These are phyloP conservation scores for Pontederia crassipes DNA, from an alignment of 176 grass and related monocot species.

Conservation along the genomic window DNA sequence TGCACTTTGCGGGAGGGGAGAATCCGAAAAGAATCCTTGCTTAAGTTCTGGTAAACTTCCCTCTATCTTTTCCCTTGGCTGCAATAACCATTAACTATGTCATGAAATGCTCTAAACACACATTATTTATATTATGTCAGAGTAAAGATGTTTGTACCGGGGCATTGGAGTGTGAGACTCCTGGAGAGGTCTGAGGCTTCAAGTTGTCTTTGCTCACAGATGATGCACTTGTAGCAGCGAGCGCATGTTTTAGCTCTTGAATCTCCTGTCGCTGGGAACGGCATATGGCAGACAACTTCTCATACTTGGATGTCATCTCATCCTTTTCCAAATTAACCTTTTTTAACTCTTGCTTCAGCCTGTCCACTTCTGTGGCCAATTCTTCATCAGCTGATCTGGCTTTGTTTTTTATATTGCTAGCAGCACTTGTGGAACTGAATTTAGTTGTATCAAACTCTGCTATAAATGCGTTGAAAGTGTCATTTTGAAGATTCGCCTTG, in stretches of 20 bases:
- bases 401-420: conserved; percentile 10
- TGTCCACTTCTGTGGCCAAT: conserved; percentile 45
- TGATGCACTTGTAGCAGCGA: conserved; percentile 31
- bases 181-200: conserved; percentile 13
- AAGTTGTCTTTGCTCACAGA: conserved; percentile 32
- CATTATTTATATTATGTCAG: conserved; percentile 3
- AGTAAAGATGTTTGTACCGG: conserved; percentile 22
- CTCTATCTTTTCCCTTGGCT: conserved; percentile 64
- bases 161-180: conserved; percentile 19
- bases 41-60: conserved; percentile 63
- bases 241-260: conserved; percentile 54
- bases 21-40: conserved; percentile 38
- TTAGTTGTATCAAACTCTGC: conserved; percentile 55
- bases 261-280: conserved; percentile 65
- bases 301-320: conserved; percentile 70
- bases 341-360: conserved; percentile 71
- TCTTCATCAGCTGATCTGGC: conserved; percentile 12
- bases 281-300: conserved; percentile 70
- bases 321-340: conserved; percentile 52
- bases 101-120: not conserved
- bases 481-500: conserved; percentile 27
- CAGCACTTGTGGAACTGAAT: conserved; percentile 23
- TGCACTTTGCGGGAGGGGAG: conserved; percentile 27
- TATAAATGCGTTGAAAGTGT: conserved; percentile 44
- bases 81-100: conserved; percentile 17